Base-by-base conservation (phyloP, 2,329 filamentous ascomycete species). In the Clonostachys solani region DNA sequence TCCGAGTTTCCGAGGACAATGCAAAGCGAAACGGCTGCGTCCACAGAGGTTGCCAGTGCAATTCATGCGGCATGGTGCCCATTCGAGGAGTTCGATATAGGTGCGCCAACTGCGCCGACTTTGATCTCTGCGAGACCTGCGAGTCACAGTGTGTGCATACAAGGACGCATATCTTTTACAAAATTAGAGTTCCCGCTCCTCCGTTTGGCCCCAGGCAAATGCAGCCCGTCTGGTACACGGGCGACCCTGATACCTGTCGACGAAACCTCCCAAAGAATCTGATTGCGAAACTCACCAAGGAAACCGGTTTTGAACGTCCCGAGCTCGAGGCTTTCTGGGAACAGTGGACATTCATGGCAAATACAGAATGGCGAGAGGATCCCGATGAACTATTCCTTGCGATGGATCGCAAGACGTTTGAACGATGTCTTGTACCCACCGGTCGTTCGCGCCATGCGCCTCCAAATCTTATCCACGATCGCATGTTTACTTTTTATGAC, bases 401-500 rank as follows among this genome's bases (percentile, higher is more conserved):
- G 34, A 95, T 97, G 73, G 92, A 97, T 61, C 84, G 91, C 50
- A 87, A 87, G 65, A 95, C 90, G 0, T 99, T 99, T 67, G 90
- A 96, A 62, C 84, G 88, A 43, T 95, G 91, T 56, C 83, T 97
- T 50, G 85, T 95, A 8, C 89, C 90, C 5, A 87, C 87, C n/a
- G 88, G 87, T 13, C 87, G 86, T n/a, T 81, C 83, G 49, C 81
- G 86, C 33, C 85, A 90, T 47, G 83, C 87, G 12, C 79, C 86
- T 1, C 89, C 92, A 2, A 96, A 95, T 62, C 80, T 96, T 13
- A 89, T 99, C 49, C 94, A 95, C 60, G 92, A 99, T 63, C 87
- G 94, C 55, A 94, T 96, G 80, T 99, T 97, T 67, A 83, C 88
- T 44, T 96, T 96, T 64, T 99, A 96, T 64, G 94, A 99, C 66